Percentiles rank a stretch among this genome's conserved stretches.
phyloP scores from a whole-genome alignment of 805 yeast genomes.

The Wickerhamiella nectarea region DNA sequence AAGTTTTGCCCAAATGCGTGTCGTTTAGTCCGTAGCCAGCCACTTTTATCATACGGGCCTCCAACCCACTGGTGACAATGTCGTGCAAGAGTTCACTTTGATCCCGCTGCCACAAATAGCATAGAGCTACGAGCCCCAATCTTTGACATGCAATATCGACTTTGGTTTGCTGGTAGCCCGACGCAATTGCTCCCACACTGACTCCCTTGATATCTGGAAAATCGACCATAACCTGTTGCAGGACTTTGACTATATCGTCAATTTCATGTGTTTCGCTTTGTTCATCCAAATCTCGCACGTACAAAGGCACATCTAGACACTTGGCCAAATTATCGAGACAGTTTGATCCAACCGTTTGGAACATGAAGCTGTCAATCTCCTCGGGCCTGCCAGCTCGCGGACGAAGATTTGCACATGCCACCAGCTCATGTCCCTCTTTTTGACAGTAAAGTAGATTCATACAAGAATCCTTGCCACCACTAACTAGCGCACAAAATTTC shows the following conservation, averaged over 20 bases:
- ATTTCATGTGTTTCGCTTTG: conserved; percentile 65
- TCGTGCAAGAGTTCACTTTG: conserved; percentile 71
- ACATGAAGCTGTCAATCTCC: conserved; percentile 92
- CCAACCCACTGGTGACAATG: conserved; percentile 52
- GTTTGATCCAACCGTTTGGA: conserved; percentile 92
- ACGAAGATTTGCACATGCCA: conserved; percentile 71
- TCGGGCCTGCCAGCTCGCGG: conserved; percentile 37
- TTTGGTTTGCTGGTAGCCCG: conserved; percentile 88
- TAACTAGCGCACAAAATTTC: conserved; percentile 84
- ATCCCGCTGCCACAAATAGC: conserved; percentile 83
- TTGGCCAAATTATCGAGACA: conserved; percentile 49
- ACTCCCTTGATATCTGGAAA: conserved; percentile 75
- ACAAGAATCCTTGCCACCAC: conserved; percentile 96
- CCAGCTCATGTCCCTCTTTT: conserved; percentile 71
- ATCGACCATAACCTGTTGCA: conserved; percentile 29
- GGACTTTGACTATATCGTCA: conserved; percentile 55
- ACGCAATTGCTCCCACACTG: conserved; percentile 89
- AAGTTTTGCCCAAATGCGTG: conserved; percentile 51
- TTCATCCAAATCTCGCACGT: conserved; percentile 52
- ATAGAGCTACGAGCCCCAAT: conserved; percentile 50
- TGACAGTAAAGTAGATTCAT: conserved; percentile 77
- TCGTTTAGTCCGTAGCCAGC: conserved; percentile 78
- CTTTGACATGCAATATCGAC: conserved; percentile 83
- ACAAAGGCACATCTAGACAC: conserved; percentile 71
- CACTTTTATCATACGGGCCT: conserved; percentile 80